These are phyloP conservation scores for Trichosporon coremiiforme DNA, from an alignment of 1,284 basidiomycete species.

Conservation along the genomic window DNA sequence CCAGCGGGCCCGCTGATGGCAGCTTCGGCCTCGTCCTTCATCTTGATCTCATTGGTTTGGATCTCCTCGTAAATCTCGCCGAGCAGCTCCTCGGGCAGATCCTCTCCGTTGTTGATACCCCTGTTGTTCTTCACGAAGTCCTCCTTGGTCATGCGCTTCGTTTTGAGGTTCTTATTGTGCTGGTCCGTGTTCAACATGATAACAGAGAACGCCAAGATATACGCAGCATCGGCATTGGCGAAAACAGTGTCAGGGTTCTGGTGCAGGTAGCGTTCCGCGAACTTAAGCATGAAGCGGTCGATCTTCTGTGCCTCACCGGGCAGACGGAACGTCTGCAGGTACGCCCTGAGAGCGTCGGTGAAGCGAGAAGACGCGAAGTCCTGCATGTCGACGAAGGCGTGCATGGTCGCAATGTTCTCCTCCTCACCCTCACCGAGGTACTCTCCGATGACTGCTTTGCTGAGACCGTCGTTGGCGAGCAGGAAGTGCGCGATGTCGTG, in stretches of 20 bases:
- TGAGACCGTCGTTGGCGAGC: constrained; percentile 86
- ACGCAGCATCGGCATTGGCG: constrained; percentile 79
- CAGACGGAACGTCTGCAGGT: constrained; percentile 89
- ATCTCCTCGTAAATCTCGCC: constrained; percentile 84
- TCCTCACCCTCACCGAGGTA: constrained; percentile 94
- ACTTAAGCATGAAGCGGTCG: constrained; percentile 98
- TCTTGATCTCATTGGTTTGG: constrained; percentile 84
- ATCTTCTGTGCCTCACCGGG: constrained; percentile 97
- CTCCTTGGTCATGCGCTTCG: constrained; percentile 78
- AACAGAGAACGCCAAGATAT: constrained; percentile 88
- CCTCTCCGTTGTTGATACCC: constrained; percentile 85
- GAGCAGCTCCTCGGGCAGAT: constrained; percentile 83
- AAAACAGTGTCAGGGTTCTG: constrained; percentile 79
- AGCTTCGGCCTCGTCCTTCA: constrained; percentile 91
- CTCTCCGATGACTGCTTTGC: constrained; percentile 95
- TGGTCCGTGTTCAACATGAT: constrained; percentile 96
- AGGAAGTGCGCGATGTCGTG: constrained; percentile 85
- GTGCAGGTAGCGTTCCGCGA: constrained; percentile 90
- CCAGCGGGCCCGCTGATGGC: constrained; percentile 62
- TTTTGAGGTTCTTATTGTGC: constrained; percentile 89
- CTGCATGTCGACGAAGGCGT: constrained; percentile 88
- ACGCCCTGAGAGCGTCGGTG: constrained; percentile 81
- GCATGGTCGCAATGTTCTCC: constrained; percentile 87
- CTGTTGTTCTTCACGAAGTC: constrained; percentile 93
- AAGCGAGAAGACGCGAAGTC: constrained; percentile 80